phyloP scores from a whole-genome alignment of 495 filamentous ascomycete species.

The Lindgomyces ingoldianus region DNA sequence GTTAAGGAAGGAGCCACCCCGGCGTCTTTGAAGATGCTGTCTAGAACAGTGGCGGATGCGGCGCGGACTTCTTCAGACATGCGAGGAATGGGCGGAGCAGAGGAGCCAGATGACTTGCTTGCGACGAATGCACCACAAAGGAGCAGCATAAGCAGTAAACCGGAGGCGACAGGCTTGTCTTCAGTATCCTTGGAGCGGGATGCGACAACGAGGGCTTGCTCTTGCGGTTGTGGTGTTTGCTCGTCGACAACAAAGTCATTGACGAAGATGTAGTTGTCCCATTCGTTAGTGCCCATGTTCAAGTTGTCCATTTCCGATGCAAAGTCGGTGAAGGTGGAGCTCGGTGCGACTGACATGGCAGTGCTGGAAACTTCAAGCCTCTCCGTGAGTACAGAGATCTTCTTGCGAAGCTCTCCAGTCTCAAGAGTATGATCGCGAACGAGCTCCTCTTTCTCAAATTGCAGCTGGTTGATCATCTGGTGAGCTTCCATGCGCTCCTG shows the following conservation, averaged over 20 bases:
- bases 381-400: constrained; percentile 84
- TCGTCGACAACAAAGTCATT: constrained; percentile 55
- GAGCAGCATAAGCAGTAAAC: constrained; percentile 68
- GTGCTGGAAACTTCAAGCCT: constrained; percentile 78
- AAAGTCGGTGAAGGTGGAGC: constrained; percentile 64
- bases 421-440: constrained; percentile 88
- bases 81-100: constrained; percentile 68
- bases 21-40: constrained; percentile 80
- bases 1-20: constrained; percentile 32
- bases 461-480: constrained; percentile 72
- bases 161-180: constrained; percentile 45
- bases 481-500: constrained; percentile 69
- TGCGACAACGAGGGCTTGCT: constrained; percentile 52
- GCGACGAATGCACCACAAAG: constrained; percentile 96
- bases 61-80: constrained; percentile 91
- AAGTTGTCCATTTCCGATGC: constrained; percentile 81
- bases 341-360: constrained; percentile 56
- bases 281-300: constrained; percentile 71
- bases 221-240: constrained; percentile 45
- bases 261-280: constrained; percentile 79
- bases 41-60: constrained; percentile 85
- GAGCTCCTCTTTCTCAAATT: constrained; percentile 88
- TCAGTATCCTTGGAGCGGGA: constrained; percentile 59
- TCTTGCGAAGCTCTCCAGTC: constrained; percentile 92
- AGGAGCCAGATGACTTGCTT: constrained; percentile 69